Conservation (phyloP, 257 asterid species). For the Solanum appendiculatum region DNA sequence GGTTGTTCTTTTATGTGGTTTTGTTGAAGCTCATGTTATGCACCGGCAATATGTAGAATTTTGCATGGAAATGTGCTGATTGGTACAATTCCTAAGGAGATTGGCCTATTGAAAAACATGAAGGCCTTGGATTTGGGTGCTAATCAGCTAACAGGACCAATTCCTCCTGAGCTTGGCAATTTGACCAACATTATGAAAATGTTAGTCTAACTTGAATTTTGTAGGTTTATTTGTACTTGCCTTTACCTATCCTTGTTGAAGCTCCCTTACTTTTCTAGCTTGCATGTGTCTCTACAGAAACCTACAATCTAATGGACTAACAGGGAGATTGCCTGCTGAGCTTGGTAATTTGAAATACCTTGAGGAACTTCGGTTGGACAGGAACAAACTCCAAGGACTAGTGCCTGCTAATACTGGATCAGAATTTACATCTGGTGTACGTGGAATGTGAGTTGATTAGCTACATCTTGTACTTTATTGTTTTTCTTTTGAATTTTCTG, state of each 20-base stretch:
- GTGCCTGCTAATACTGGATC: constrained; percentile 60
- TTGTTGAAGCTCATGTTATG: not conserved
- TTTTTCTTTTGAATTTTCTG: not conserved
- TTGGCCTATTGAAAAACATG: constrained; percentile 65
- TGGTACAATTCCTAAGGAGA: constrained; percentile 81
- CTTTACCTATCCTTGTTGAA: not conserved
- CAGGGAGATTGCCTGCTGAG: constrained; percentile 74
- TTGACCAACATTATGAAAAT: constrained; percentile 45
- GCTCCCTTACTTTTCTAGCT: not conserved
- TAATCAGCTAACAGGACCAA: constrained; percentile 69
- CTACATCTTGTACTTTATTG: not conserved
- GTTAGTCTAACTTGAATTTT: constrained; percentile 33
- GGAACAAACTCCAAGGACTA: constrained; percentile 69
- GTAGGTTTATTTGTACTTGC: not conserved
- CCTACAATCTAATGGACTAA: constrained; percentile 81
- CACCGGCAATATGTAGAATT: constrained; percentile 28
- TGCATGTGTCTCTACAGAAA: constrained; percentile 30
- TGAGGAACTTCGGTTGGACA: constrained; percentile 70
- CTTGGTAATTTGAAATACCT: constrained; percentile 68
- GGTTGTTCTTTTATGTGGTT: not conserved
- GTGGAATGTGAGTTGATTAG: constrained; percentile 46
- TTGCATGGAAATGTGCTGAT: constrained; percentile 72
- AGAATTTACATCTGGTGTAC: constrained; percentile 26
- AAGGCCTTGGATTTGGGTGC: constrained; percentile 74
- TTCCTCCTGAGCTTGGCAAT: constrained; percentile 81